phyloP scores from a whole-genome alignment of 306 rosid genomes.

The Prunus kanzakura region DNA sequence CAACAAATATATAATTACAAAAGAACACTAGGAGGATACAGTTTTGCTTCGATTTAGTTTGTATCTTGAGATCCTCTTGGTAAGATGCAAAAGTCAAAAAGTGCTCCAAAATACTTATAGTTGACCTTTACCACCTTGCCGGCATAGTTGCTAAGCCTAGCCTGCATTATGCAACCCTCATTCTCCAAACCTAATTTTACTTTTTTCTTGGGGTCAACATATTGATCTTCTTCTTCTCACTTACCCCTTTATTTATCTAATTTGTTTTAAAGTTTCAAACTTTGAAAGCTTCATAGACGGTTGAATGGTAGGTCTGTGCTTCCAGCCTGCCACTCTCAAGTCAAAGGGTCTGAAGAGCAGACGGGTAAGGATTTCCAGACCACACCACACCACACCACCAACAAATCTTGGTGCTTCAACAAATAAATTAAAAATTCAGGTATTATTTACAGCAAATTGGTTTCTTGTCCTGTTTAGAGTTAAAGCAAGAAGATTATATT shows the following conservation, averaged over 20 bases:
- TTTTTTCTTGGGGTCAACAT: not conserved
- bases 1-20: too few species aligned
- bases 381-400: constrained; percentile 1
- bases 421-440: not conserved
- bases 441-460: not conserved
- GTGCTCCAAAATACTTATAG: too few species aligned
- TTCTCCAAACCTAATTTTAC: too few species aligned
- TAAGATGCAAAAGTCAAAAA: too few species aligned
- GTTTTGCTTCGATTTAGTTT: too few species aligned
- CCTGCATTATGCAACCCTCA: too few species aligned
- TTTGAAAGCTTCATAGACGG: not conserved
- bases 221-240: too few species aligned
- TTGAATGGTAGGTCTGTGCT: constrained; percentile 23
- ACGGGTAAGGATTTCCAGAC: not conserved
- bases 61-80: too few species aligned
- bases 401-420: constrained; percentile 13
- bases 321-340: constrained; percentile 13
- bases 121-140: too few species aligned
- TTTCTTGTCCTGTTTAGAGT: not conserved
- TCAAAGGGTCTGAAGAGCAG: constrained; percentile 14
- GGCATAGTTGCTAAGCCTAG: too few species aligned
- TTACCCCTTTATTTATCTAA: not conserved
- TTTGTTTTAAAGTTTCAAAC: not conserved
- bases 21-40: too few species aligned
- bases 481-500: not conserved